Base-by-base conservation (phyloP, 805 yeast genomes). In the Yarrowia sp. region DNA sequence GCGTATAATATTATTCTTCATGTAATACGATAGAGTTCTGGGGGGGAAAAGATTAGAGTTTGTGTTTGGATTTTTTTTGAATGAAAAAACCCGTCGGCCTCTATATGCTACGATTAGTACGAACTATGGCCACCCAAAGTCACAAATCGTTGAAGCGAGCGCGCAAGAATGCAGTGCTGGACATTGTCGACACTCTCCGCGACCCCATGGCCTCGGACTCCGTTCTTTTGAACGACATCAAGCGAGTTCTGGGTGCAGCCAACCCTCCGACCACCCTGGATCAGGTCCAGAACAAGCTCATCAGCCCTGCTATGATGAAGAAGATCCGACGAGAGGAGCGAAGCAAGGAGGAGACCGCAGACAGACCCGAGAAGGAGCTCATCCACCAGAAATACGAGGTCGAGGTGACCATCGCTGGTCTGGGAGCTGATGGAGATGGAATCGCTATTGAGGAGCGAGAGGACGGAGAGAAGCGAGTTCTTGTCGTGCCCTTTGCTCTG, bases 361-460 rank as follows among this genome's bases (percentile, higher is more conserved):
- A 49, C 12, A 7, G 56, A 22, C 46, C 44, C 21, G 60, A 53
- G n/a, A 18, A n/a, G 21, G 38, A 53, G 46, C 60, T 36, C 10
- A 53, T 53, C 9, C 60, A 53, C 29, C 27, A 25, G 21, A 53
- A 53, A 38, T 53, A 53, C 60, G 46, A 53, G 46, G 70, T 74
- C 0, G 76, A 84, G 62, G 90, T 90, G 18, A 73, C 80, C 64
- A 78, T 94, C 53, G 68, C 80, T 31, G 78, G 77, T 47, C 74
- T 87, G 14, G 78, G 90, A 10, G 86, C 97, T 1, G 88, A 84
- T 65, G 98, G 98, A 61, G 96, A 91, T 65, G 97, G 97, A 8
- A 58, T 62, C 14, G 62, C 63, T 18, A 18, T 49, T 13, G 41
- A 61, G 25, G 38, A 36, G 21, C 62, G 59, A 32, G 32, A 22